phyloP scores from a whole-genome alignment of 164 flowering plant species.

The Tetrastigma voinierianum region DNA sequence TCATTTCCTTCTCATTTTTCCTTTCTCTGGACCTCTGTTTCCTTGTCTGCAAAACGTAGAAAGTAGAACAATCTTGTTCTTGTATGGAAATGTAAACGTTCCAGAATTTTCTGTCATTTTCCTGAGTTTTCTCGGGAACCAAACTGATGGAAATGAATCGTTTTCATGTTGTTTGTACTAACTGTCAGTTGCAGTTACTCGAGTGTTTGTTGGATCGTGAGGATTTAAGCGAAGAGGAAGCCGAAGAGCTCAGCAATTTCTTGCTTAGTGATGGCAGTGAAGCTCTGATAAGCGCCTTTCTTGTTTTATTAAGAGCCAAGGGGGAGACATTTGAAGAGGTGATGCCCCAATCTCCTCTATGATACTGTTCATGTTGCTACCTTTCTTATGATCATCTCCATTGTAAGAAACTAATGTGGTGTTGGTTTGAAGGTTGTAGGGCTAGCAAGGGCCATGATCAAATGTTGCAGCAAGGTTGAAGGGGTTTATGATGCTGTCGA shows the following conservation, averaged over 20 bases:
- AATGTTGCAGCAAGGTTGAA: constrained; percentile 63
- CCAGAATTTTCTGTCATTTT: too few relatives aligned
- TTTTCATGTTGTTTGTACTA: too few relatives aligned
- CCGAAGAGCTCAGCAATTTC: constrained; percentile 77
- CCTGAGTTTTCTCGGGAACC: too few relatives aligned
- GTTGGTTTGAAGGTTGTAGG: constrained; percentile 63
- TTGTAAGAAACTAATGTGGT: too few relatives aligned
- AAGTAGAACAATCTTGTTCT: too few relatives aligned
- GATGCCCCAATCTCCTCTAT: neutral
- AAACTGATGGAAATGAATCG: too few relatives aligned
- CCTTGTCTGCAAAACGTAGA: too few relatives aligned
- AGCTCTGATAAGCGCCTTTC: constrained; percentile 82
- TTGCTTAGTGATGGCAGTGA: constrained; percentile 67
- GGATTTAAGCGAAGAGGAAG: constrained; percentile 78
- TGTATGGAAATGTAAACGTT: too few relatives aligned
- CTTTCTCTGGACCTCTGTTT: too few relatives aligned
- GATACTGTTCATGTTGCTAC: neutral
- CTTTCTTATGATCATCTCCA: too few relatives aligned
- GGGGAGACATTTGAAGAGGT: constrained; percentile 96
- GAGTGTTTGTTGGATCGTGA: constrained; percentile 63
- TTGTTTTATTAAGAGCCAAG: constrained; percentile 89
- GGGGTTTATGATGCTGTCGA: constrained; percentile 78
- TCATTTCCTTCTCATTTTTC: too few relatives aligned
- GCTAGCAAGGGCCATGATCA: constrained; percentile 85
- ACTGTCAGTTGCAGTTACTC: constrained; percentile 47